Evolutionary conservation across 345 rosid genomes (phyloP).

Genomic region (Syzygium jambos): DNA sequence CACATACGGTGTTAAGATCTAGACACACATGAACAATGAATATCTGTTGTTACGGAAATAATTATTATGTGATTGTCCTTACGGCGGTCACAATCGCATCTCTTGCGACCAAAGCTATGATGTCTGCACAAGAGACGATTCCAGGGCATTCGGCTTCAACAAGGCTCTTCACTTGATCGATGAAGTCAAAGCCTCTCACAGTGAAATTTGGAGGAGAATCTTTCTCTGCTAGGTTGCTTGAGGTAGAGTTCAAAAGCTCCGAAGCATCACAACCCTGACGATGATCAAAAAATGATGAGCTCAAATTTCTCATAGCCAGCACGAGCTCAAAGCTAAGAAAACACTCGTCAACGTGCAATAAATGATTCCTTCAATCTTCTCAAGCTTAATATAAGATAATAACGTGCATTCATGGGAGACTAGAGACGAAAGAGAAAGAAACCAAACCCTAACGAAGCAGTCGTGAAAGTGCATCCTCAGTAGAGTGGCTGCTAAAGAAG

Average conservation of each 20-base stretch:
- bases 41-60: background rate
- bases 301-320: background rate
- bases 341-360: background rate
- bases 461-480: conserved; percentile 91
- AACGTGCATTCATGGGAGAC: background rate
- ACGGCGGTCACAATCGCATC: conserved; percentile 63
- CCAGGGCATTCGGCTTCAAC: conserved; percentile 68
- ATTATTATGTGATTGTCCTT: conserved; percentile 1
- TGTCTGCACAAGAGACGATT: conserved; percentile 77
- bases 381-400: background rate
- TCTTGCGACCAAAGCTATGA: conserved; percentile 54
- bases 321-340: background rate
- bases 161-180: conserved; percentile 52
- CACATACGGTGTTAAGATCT: background rate
- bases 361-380: background rate
- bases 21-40: background rate
- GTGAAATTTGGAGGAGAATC: conserved; percentile 56
- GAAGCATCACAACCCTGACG: conserved; percentile 89
- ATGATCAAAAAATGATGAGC: background rate
- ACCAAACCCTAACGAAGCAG: conserved; percentile 62
- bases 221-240: conserved; percentile 47
- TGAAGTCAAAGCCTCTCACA: conserved; percentile 63
- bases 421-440: no score
- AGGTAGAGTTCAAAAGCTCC: conserved; percentile 59
- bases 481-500: conserved; percentile 67